phyloP scores from a whole-genome alignment of 1,284 basidiomycete genomes.

The Moesziomyces parantarcticus region DNA sequence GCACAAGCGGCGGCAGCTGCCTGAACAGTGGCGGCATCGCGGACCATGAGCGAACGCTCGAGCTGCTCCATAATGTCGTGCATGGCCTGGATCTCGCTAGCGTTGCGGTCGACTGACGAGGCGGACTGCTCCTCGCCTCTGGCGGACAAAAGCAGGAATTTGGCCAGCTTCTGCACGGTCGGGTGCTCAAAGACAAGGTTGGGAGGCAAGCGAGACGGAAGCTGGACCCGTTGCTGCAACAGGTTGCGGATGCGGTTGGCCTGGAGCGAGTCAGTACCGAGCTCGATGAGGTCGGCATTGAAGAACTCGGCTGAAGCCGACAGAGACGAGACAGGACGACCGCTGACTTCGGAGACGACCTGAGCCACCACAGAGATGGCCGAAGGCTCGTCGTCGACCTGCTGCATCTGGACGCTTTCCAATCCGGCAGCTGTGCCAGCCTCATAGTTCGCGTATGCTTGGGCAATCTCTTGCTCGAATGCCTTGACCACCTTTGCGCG shows the following conservation, averaged over 20 bases:
- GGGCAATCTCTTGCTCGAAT: conserved; percentile 19
- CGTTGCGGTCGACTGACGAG: conserved; percentile 14
- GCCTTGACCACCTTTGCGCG: conserved; percentile 5
- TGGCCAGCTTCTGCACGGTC: conserved; percentile 67
- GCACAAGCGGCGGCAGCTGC: no score
- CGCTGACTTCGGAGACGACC: conserved; percentile 32
- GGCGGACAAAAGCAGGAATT: conserved; percentile 15
- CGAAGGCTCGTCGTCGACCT: neutral
- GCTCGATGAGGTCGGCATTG: conserved; percentile 68
- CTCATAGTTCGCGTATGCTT: conserved; percentile 26
- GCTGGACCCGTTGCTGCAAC: conserved; percentile 10
- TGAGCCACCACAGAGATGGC: conserved; percentile 3
- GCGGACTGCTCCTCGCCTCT: neutral
- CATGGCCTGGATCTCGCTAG: conserved; percentile 55
- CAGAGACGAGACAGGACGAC: conserved; percentile 6
- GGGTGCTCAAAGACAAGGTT: conserved; percentile 71
- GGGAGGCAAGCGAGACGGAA: conserved; percentile 38
- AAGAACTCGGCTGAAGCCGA: neutral
- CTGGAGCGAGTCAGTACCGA: conserved; percentile 74
- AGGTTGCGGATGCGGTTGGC: conserved; percentile 71
- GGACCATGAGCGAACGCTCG: conserved; percentile 1
- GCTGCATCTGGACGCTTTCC: no score
- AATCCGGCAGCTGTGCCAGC: conserved; percentile 2
- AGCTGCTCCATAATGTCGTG: conserved; percentile 3
- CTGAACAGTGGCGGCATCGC: neutral